These are phyloP conservation scores for Candida smagusa DNA, from an alignment of 1,139 yeast species.

Conservation along the genomic window DNA sequence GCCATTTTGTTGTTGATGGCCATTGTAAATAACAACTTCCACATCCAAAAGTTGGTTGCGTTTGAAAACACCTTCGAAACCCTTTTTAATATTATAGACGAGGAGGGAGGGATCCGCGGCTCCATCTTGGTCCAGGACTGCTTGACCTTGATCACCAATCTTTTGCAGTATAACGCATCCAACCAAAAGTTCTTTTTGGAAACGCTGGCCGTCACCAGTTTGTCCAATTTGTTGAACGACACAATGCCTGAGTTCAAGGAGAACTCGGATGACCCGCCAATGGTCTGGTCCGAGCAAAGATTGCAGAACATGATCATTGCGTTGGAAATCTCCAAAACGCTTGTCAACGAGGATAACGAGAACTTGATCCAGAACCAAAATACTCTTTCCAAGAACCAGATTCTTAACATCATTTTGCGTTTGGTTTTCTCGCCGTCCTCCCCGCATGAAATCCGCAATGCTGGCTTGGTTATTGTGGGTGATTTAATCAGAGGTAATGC, in stretches of 20 bases:
- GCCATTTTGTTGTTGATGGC: conserved; percentile 81
- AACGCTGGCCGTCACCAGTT: conserved; percentile 68
- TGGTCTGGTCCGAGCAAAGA: conserved; percentile 74
- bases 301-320: conserved; percentile 61
- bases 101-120: conserved; percentile 89
- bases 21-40: conserved; percentile 75
- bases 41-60: conserved; percentile 89
- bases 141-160: conserved; percentile 65
- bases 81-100: conserved; percentile 70
- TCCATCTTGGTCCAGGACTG: conserved; percentile 92
- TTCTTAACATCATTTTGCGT: conserved; percentile 62
- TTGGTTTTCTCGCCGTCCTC: conserved; percentile 66
- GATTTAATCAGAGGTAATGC: conserved; percentile 67
- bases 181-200: conserved; percentile 89
- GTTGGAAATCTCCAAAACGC: conserved; percentile 69
- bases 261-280: conserved; percentile 25
- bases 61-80: conserved; percentile 90
- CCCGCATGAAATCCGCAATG: conserved; percentile 60
- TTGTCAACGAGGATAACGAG: conserved; percentile 74
- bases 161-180: conserved; percentile 79
- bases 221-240: conserved; percentile 61
- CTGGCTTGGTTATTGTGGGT: conserved; percentile 71
- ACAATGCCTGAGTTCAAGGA: conserved; percentile 40
- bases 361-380: conserved; percentile 60
- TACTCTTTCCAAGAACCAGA: conserved; percentile 57